Base-by-base conservation (phyloP, 495 filamentous ascomycete genomes). In the Penicillium macrosclerotiorum region DNA sequence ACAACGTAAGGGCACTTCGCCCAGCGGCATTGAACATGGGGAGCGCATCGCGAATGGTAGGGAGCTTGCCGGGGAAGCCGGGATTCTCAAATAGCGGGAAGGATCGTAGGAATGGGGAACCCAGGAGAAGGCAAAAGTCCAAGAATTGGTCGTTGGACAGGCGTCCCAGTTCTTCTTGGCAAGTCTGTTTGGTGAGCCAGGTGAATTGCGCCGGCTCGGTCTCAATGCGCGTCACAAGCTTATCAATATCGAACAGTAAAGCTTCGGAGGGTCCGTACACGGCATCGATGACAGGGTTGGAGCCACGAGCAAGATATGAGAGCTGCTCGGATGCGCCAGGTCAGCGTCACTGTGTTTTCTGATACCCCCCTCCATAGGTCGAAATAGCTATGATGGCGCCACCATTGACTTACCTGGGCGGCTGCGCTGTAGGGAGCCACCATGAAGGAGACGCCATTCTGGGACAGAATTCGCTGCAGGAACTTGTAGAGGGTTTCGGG, bases 341-440 rank as follows among this genome's bases (percentile, higher is more conserved):
- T 49, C 19, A 56, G 37, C 22, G 20, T 13, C 25, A 58, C 23
- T 22, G 12, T 12, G 27, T 42, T 17, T 36, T 44, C 13, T 31
- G 4, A n/a, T 5, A 17, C 31, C 5, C 5, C 5, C 5, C 11
- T 5, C 11, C 25, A 5, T 27, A 11, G 25, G 25, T 5, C 25
- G 11, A 11, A 11, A 11, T 11, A 5, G 25, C n/a, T n/a, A n/a
- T n/a, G n/a, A n/a, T 27, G 25, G 5, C 25, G 8, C 36, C 20
- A 36, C 7, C n/a, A 2, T 25, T n/a, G 8, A 37, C 51, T 50
- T 68, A 95, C 90, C 80, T 97, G 92, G 37, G 90, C 88, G 49
- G 86, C 84, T 33, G 92, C 89, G 57, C 84, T 88, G 67, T 91
- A 96, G 3, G 93, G 94, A 11, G 94, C 86, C 38, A 96, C 88